Percentiles rank a stretch among this genome's conserved stretches.
Conservation (phyloP, 106 monocot genomes). For the Dendrobium officinale region DNA sequence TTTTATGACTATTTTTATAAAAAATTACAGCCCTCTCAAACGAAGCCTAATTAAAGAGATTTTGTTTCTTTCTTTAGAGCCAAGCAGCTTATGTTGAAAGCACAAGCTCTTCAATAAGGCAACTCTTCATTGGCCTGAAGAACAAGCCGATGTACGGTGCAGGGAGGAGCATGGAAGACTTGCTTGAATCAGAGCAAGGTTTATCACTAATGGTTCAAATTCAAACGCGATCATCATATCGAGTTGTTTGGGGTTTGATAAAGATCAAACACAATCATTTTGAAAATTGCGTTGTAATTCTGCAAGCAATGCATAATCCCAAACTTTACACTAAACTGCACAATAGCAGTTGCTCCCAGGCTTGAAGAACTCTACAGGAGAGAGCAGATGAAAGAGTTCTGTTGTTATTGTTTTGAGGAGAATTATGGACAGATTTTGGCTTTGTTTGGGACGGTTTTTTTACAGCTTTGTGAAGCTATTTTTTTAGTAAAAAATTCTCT, state of each 20-base stretch:
- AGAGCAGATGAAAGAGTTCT: neutral
- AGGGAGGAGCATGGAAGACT: constrained; percentile 64
- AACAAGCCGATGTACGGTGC: constrained; percentile 69
- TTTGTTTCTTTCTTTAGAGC: neutral
- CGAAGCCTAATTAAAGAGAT: neutral
- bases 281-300: constrained; percentile 33
- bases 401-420: neutral
- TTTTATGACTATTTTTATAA: too few species aligned
- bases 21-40: too few species aligned
- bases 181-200: constrained; percentile 45
- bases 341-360: constrained; percentile 26
- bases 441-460: too few species aligned
- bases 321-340: constrained; percentile 4
- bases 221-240: constrained; percentile 26
- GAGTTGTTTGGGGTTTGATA: constrained; percentile 39
- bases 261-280: constrained; percentile 25
- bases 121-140: constrained; percentile 26
- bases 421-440: neutral
- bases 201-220: constrained; percentile 35
- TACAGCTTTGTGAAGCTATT: too few species aligned
- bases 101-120: constrained; percentile 3
- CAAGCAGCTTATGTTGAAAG: constrained; percentile 23
- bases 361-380: constrained; percentile 10
- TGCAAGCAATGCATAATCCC: constrained; percentile 16
- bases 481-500: too few species aligned